These are phyloP conservation scores for Botrytis tulipae DNA, from an alignment of 2,329 filamentous ascomycete species.

Conservation along the genomic window DNA sequence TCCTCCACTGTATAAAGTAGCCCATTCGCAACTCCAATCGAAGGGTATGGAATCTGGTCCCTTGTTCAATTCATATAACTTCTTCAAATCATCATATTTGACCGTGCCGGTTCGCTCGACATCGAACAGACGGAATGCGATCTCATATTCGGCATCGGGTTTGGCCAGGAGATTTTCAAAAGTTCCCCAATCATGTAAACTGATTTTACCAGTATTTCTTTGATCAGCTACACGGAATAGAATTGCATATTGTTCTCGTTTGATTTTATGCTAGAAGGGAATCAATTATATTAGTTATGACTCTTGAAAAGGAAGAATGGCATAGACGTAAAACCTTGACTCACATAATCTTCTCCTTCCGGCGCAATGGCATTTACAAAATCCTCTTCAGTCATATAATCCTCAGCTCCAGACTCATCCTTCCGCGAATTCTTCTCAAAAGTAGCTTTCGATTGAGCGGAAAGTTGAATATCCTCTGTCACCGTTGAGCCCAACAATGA, in stretches of 20 bases:
- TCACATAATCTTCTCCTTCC: slow-evolving; percentile 83
- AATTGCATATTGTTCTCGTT: slow-evolving; percentile 90
- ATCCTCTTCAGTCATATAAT: slow-evolving; percentile 77
- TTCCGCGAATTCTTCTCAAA: slow-evolving; percentile 76
- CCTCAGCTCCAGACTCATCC: slow-evolving; percentile 72
- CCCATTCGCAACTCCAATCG: slow-evolving; percentile 97
- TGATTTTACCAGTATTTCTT: slow-evolving; percentile 68
- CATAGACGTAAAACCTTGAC: slow-evolving; percentile 40
- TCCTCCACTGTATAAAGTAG: slow-evolving; percentile 85
- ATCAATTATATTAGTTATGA: slow-evolving; percentile 29
- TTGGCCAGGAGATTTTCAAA: slow-evolving; percentile 94
- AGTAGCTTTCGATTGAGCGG: slow-evolving; percentile 69
- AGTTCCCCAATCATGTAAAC: slow-evolving; percentile 80
- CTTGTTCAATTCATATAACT: slow-evolving; percentile 85
- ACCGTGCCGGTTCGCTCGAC: slow-evolving; percentile 78
- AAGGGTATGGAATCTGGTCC: slow-evolving; percentile 83
- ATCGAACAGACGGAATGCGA: slow-evolving; percentile 96
- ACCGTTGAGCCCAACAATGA: slow-evolving; percentile 65
- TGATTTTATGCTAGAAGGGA: slow-evolving; percentile 82
- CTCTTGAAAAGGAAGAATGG: no score
- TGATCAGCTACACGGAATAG: slow-evolving; percentile 91
- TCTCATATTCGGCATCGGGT: slow-evolving; percentile 97
- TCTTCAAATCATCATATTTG: slow-evolving; percentile 85
- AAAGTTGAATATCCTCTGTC: slow-evolving; percentile 54
- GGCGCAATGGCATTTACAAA: slow-evolving; percentile 92